Evolutionary conservation across 371 early-diverging fungal genomes (phyloP), one percentile per base, ranked within the genome.

Genomic region (Chytridiales sp.): DNA sequence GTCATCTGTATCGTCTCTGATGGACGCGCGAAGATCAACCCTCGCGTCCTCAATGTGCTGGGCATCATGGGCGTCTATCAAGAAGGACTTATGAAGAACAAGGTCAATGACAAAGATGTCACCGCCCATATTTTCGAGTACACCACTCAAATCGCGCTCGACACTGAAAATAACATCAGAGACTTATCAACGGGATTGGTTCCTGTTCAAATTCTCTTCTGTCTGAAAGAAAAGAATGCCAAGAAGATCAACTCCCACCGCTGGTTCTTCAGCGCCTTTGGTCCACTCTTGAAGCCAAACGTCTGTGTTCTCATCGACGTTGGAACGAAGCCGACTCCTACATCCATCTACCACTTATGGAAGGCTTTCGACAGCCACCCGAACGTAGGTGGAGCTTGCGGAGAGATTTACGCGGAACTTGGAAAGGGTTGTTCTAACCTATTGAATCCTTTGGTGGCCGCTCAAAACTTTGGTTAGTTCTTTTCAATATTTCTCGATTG

Each of bases 221-320:
- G 92, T 56, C 74, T 95, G 34, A 95, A 95, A 72, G 79, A 78
- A 56, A 76, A 78, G 69, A 79, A 79, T 51, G 72, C 69, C 30
- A 76, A 76, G 53, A 75, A 73, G 77, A 89, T 95, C 77, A 95
- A 95, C 73, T 92, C 93, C 5, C 96, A 95, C 63, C 85, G 93
- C n/a, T 95, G 96, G 96, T 93, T 94, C 78, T 94, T 95, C 70
- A 92, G 93, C 66, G 94, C 94, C 17, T 88, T 95, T 64, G 87
- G 93, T 35, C 85, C 86, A n/a, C 59, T 92, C 36, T 54, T 95
- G 49, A 77, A 86, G 43, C 96, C 96, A 9, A 88, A 90, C 42
- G 85, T 94, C 13, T 91, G 91, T 68, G 85, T 95, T 47, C 78
- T 95, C 13, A 76, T 95, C 55, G 96, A 95, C 69, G 95, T 95